These are phyloP conservation scores for Phytophthora nicotianae DNA, from an alignment of 352 stramenopile species.

Conservation along the genomic window DNA sequence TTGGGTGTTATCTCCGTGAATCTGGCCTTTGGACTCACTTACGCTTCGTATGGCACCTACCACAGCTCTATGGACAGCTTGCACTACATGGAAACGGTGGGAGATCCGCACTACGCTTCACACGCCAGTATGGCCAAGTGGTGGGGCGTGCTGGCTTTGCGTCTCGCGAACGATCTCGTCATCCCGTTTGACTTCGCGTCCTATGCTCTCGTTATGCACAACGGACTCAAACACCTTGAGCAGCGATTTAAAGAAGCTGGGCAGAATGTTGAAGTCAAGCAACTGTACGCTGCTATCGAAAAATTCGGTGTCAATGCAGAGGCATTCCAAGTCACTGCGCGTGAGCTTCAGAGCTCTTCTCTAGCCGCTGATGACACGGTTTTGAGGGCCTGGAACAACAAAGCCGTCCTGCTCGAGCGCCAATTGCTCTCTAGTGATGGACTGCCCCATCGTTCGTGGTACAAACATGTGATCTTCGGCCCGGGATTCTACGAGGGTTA, in stretches of 20 bases:
- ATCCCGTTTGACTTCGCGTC: slow-evolving; percentile 68
- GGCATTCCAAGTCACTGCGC: no score
- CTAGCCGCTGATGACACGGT: no score
- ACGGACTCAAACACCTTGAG: slow-evolving; percentile 40
- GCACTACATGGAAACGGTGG: slow-evolving; percentile 57
- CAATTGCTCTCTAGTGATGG: slow-evolving; percentile 21
- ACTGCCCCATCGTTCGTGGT: slow-evolving; percentile 26
- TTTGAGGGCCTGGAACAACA: slow-evolving; percentile 14
- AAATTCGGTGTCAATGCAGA: slow-evolving; percentile 22
- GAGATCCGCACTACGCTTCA: slow-evolving; percentile 35
- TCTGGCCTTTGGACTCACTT: slow-evolving; percentile 22
- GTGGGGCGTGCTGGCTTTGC: slow-evolving; percentile 59
- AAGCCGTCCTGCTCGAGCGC: slow-evolving; percentile 25
- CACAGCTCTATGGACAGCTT: slow-evolving; percentile 87
- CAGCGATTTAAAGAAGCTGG: slow-evolving; percentile 24
- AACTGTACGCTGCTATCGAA: slow-evolving; percentile 39
- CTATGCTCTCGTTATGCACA: slow-evolving; percentile 56
- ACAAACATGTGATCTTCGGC: slow-evolving; percentile 32
- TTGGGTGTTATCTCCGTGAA: slow-evolving; percentile 71
- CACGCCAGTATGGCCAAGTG: slow-evolving; percentile 47
- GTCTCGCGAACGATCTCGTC: slow-evolving; percentile 45
- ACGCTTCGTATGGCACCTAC: slow-evolving; percentile 61
- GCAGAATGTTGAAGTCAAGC: slow-evolving; percentile 30
- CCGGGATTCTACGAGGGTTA: slow-evolving; percentile 34
- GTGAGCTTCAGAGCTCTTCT: no score